phyloP scores from a whole-genome alignment of 148 eudicot genomes.

The Diospyros kaki region DNA sequence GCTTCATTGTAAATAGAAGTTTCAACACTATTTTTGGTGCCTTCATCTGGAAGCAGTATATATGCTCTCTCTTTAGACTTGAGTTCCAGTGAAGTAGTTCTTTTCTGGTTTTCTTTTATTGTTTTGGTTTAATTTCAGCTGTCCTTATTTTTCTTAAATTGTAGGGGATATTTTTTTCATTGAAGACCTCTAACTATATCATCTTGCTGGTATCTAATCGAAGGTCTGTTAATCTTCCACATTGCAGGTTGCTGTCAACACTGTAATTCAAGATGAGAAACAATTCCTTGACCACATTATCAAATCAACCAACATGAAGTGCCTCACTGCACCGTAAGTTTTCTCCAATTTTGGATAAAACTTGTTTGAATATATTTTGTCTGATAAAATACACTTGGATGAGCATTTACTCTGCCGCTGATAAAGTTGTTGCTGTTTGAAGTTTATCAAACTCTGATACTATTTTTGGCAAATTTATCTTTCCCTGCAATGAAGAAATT shows the following conservation, averaged over 20 bases:
- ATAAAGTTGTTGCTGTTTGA: background rate
- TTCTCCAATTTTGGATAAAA: background rate
- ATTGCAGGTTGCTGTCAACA: slow-evolving; percentile 68
- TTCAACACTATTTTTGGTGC: background rate
- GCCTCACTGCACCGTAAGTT: slow-evolving; percentile 76
- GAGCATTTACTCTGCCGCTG: background rate
- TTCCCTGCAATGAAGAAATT: background rate
- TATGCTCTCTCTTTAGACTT: background rate
- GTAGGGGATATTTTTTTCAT: background rate
- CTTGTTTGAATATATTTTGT: background rate
- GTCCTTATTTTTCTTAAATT: background rate
- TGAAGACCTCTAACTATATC: background rate
- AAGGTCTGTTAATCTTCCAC: background rate
- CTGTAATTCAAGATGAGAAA: slow-evolving; percentile 67
- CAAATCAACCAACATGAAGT: slow-evolving; percentile 84
- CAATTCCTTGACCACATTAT: slow-evolving; percentile 72
- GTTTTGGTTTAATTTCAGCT: background rate
- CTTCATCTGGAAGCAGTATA: background rate
- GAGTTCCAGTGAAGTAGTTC: background rate
- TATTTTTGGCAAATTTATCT: background rate
- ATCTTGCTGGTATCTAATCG: background rate
- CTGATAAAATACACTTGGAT: background rate
- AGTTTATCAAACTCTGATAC: background rate
- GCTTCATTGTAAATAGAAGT: background rate
- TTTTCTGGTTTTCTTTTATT: background rate